phyloP scores from a whole-genome alignment of 2,329 filamentous ascomycete genomes.

The Beauveria pseudobassiana region DNA sequence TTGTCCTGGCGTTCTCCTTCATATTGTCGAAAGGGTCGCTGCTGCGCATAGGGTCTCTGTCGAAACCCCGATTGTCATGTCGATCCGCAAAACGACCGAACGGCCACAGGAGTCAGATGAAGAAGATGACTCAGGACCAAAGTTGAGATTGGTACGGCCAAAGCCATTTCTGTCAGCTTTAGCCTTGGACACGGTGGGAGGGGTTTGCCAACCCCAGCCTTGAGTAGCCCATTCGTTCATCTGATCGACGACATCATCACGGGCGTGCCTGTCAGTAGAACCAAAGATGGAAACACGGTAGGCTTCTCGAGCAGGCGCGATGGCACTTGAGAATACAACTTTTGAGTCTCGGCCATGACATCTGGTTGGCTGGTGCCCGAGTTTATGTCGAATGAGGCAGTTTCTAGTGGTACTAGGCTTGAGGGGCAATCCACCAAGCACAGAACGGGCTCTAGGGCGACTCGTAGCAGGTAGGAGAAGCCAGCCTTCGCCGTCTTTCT shows the following conservation, averaged over 20 bases:
- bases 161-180: conserved; percentile 28
- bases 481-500: conserved; percentile 65
- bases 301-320: conserved; percentile 25
- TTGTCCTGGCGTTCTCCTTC: conserved; percentile 11
- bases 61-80: not conserved
- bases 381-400: conserved; percentile 32
- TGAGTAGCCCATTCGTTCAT: conserved; percentile 46
- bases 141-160: conserved; percentile 26
- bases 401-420: conserved; percentile 44
- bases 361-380: not conserved
- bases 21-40: conserved; percentile 19
- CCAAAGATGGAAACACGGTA: conserved; percentile 53
- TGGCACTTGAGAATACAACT: conserved; percentile 35
- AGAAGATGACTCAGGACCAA: conserved; percentile 15
- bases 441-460: conserved; percentile 34
- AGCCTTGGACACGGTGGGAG: conserved; percentile 30
- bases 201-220: conserved; percentile 44
- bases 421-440: conserved; percentile 54
- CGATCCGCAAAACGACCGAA: conserved; percentile 10
- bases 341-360: not conserved
- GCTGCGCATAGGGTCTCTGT: not conserved
- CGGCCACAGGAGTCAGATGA: conserved; percentile 3
- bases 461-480: conserved; percentile 55
- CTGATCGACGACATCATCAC: conserved; percentile 34
- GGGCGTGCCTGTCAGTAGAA: conserved; percentile 33